phyloP scores from a whole-genome alignment of 129 eudicot genomes.

The Escallonia herrerae region DNA sequence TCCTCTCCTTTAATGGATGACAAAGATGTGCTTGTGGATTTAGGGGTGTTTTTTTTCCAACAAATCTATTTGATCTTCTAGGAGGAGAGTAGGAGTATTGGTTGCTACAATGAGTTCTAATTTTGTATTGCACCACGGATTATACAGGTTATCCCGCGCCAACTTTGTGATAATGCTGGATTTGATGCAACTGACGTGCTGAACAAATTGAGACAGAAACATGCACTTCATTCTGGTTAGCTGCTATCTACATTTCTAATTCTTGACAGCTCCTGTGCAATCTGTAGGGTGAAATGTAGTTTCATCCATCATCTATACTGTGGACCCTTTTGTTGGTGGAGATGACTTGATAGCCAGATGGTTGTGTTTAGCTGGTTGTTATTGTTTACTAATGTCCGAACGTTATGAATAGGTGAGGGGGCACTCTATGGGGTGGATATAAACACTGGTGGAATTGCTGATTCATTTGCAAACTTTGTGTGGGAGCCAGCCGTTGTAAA shows the following conservation, averaged over 20 bases:
- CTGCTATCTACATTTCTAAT: neutral
- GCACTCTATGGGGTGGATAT: slow-evolving; percentile 94
- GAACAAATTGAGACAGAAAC: slow-evolving; percentile 90
- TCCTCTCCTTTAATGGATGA: too few relatives aligned
- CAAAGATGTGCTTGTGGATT: too few relatives aligned
- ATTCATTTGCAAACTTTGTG: slow-evolving; percentile 89
- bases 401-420: slow-evolving; percentile 69
- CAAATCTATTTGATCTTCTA: too few relatives aligned
- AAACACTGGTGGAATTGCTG: slow-evolving; percentile 92
- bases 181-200: slow-evolving; percentile 94
- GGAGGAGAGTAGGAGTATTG: too few relatives aligned
- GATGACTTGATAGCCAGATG: neutral
- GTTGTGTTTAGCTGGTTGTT: neutral
- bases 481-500: slow-evolving; percentile 99
- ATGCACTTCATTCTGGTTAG: slow-evolving; percentile 79
- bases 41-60: too few relatives aligned
- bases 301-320: neutral
- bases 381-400: neutral
- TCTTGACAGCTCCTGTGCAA: neutral
- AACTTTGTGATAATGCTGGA: slow-evolving; percentile 94
- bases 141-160: slow-evolving; percentile 78
- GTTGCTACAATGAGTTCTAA: too few relatives aligned
- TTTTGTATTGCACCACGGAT: too few relatives aligned
- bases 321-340: neutral
- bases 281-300: slow-evolving; percentile 2